These are phyloP conservation scores for Periconia sp. DNA, from an alignment of 2,329 filamentous ascomycete genomes.

Conservation along the genomic window DNA sequence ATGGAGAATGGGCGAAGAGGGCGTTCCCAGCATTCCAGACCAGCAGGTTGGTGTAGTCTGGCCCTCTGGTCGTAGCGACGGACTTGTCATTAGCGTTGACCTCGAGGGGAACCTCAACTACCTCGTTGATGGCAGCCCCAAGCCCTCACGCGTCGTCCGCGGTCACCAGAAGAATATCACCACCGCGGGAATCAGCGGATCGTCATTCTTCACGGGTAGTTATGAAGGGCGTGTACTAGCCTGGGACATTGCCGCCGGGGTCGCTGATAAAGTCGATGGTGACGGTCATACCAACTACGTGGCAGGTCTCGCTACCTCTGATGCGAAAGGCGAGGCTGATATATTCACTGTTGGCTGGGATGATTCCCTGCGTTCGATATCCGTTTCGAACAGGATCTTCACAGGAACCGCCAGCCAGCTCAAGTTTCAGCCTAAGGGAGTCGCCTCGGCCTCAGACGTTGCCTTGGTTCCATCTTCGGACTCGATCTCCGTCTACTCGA, in stretches of 20 bases:
- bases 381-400: conserved; percentile 77
- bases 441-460: conserved; percentile 62
- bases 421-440: conserved; percentile 79
- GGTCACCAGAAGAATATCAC: conserved; percentile 94
- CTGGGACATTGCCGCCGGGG: conserved; percentile 78
- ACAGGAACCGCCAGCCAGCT: conserved; percentile 71
- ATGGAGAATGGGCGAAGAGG: conserved; percentile 83
- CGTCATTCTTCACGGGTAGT: conserved; percentile 85
- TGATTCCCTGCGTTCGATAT: conserved; percentile 82
- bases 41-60: conserved; percentile 96
- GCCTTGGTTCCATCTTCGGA: conserved; percentile 60
- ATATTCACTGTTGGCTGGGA: conserved; percentile 95
- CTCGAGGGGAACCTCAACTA: conserved; percentile 91
- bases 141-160: conserved; percentile 74
- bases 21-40: conserved; percentile 72
- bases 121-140: conserved; percentile 72
- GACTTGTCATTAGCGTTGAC: conserved; percentile 87
- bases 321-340: conserved; percentile 46
- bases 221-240: conserved; percentile 86
- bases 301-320: conserved; percentile 69
- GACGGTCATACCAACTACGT: conserved; percentile 86
- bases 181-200: conserved; percentile 66
- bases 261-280: conserved; percentile 75
- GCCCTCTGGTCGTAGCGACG: conserved; percentile 81
- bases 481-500: conserved; percentile 65